Conservation (phyloP, 2,329 filamentous ascomycete species). For the Cladosporium sp. region DNA sequence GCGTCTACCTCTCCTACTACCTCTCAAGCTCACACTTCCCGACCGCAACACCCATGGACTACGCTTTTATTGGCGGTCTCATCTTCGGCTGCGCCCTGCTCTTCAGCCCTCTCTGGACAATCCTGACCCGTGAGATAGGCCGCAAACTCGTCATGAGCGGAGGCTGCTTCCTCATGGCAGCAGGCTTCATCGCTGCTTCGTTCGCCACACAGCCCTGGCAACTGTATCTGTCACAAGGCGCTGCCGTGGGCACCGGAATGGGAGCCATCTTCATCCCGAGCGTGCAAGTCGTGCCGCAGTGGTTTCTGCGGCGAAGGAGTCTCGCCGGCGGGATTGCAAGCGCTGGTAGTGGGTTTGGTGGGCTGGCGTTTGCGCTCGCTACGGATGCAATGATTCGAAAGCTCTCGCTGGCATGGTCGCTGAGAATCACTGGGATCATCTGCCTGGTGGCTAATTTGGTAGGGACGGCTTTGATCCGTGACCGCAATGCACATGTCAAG, state of each 20-base stretch:
- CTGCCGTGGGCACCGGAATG: conserved; percentile 38
- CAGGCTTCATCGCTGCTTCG: conserved; percentile 32
- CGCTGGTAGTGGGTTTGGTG: conserved; percentile 40
- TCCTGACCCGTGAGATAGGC: conserved; percentile 26
- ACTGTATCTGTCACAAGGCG: conserved; percentile 39
- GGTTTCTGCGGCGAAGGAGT: conserved; percentile 38
- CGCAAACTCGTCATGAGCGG: conserved; percentile 28
- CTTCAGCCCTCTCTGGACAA: conserved; percentile 31
- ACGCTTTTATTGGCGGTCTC: conserved; percentile 39
- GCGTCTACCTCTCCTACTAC: conserved; percentile 44
- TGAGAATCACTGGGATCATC: conserved; percentile 34
- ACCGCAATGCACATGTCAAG: conserved; percentile 29
- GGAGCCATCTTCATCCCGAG: conserved; percentile 39
- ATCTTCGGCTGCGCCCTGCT: conserved; percentile 36
- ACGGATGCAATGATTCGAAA: conserved; percentile 36
- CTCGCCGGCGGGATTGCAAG: conserved; percentile 39
- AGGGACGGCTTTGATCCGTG: conserved; percentile 30
- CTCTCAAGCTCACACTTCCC: conserved; percentile 34
- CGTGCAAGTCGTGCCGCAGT: conserved; percentile 37
- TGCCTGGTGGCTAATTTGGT: conserved; percentile 27
- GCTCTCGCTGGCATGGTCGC: conserved; percentile 40
- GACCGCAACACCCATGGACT: conserved; percentile 34
- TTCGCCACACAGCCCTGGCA: conserved; percentile 35
- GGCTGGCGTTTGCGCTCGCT: conserved; percentile 33
- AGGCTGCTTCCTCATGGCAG: conserved; percentile 30